Base-by-base conservation (phyloP, 1,139 yeast species). In the Eremothecium sinecaudum region DNA sequence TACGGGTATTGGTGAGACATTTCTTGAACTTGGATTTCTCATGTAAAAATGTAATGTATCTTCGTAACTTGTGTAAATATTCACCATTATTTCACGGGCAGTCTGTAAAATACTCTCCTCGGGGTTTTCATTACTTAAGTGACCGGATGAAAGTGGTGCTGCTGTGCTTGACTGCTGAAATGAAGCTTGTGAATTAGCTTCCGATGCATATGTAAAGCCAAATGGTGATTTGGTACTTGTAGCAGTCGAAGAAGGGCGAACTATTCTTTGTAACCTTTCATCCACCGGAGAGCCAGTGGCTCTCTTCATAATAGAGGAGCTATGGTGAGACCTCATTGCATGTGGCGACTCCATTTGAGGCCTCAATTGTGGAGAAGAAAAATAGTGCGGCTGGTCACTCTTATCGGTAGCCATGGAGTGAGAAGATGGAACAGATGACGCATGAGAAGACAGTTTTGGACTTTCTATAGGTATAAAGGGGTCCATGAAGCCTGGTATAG, bases 1-100 rank as follows among this genome's bases (percentile, higher is more conserved):
- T 9, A 28, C 32, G 19, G 17, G 26, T 4, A 33, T 18, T 18
- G 10, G 14, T 12, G 40, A 35, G 28, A 47, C 44, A 9, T 31
- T 34, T 3, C 35, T 38, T 11, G 41, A 44, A 12, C 39, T 37
- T n/a, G 35, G 39, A 7, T 53, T 47, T 10, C 46, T 33, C 12
- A 51, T 42, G 25, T 48, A 51, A 32, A 44, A 52, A 27, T 46
- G 45, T 1, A 55, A 44, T 36, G 53, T 43, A 24, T 52, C 42
- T 38, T 49, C 51, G 38, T 53, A 53, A 16, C 53, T 51, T 31
- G 56, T 47, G 26, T 53, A 52, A 8, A 53, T 50, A 18, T 50
- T 53, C 34, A 49, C 42, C 49, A 53, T 45, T 5, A 53, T 45
- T 18, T 46, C 46, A 36, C 60, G 42, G 6, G 56, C 57, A 32